Conservation (phyloP, 192 early-diverging fungal genomes). For the Backusella luteola region DNA sequence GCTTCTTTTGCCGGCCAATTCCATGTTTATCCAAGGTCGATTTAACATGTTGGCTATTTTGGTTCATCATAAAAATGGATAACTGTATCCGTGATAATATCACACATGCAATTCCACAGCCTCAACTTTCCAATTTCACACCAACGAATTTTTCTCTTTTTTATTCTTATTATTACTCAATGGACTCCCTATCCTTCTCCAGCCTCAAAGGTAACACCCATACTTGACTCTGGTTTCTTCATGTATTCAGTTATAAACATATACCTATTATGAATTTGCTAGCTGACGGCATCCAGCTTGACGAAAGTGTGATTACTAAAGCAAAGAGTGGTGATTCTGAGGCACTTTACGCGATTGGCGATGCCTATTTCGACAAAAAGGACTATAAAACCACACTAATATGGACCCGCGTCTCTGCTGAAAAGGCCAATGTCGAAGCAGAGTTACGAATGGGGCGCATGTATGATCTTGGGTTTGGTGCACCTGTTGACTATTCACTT, state of each 20-base stretch:
- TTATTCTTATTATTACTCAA: too few relatives aligned
- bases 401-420: neutral
- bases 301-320: neutral
- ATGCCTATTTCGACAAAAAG: neutral
- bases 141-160: too few relatives aligned
- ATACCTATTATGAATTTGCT: neutral
- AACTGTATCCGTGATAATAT: neutral
- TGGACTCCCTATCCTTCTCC: neutral
- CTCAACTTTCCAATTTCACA: too few relatives aligned
- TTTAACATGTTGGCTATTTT: neutral
- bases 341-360: neutral
- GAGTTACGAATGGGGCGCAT: neutral
- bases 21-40: neutral
- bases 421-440: neutral
- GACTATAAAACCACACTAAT: neutral
- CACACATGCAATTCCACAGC: neutral
- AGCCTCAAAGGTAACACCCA: neutral
- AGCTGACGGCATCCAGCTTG: neutral
- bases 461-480: neutral
- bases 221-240: neutral
- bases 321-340: neutral
- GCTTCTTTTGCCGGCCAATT: neutral
- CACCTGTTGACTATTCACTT: neutral
- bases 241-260: neutral
- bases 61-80: neutral